Percentiles rank a stretch among this genome's conserved stretches.
phyloP scores from a whole-genome alignment of 331 rosid genomes.

The Quercus lobata region DNA sequence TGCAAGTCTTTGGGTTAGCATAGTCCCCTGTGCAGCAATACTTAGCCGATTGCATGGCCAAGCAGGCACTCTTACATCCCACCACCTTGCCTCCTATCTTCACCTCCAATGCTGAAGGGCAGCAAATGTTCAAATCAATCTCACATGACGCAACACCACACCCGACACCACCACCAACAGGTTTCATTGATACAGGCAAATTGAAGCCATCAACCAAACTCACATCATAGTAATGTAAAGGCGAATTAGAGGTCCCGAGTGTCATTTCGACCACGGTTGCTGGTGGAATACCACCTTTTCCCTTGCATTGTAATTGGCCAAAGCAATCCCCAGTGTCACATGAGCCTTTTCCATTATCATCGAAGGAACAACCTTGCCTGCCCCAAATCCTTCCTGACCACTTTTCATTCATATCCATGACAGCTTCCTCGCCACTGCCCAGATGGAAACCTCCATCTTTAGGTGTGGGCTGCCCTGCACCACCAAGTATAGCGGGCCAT shows the following conservation, averaged over 20 bases:
- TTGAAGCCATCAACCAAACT: conserved; percentile 94
- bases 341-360: conserved; percentile 48
- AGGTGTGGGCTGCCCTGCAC: conserved; percentile 68
- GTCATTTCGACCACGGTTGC: conserved; percentile 94
- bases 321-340: conserved; percentile 79
- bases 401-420: conserved; percentile 55
- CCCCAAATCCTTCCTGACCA: conserved; percentile 99
- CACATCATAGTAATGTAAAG: conserved; percentile 83
- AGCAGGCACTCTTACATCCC: conserved; percentile 91
- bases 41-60: conserved; percentile 85
- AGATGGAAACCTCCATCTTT: conserved; percentile 80
- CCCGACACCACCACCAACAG: conserved; percentile 74
- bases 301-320: conserved; percentile 52
- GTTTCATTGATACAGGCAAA: conserved; percentile 79
- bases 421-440: conserved; percentile 67
- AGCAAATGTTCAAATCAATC: conserved; percentile 76
- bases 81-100: conserved; percentile 63
- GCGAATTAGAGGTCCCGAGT: conserved; percentile 63
- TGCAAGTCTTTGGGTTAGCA: conserved; percentile 68
- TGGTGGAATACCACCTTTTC: conserved; percentile 69
- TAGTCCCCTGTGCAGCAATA: conserved; percentile 85
- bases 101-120: conserved; percentile 84
- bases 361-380: conserved; percentile 79
- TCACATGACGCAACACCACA: conserved; percentile 86
- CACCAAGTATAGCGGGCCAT: conserved; percentile 92